Evolutionary conservation across 345 rosid genomes (phyloP).

Genomic region (Eutrema yunnanense): DNA sequence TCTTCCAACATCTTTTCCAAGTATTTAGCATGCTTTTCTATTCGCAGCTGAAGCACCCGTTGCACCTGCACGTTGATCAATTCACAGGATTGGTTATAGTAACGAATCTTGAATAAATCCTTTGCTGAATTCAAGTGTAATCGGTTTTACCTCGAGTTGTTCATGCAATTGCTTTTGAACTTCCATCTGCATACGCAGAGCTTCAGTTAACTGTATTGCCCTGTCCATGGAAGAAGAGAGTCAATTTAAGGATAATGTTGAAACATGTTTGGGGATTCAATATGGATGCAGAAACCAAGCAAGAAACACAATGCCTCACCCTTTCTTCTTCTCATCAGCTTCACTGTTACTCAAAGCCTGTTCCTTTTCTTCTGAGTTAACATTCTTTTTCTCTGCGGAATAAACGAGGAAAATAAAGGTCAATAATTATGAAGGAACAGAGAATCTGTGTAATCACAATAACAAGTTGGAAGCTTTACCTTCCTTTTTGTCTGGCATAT

Average conservation of each 20-base stretch:
- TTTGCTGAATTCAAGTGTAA: neutral
- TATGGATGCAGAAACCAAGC: neutral
- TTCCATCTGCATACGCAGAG: slow-evolving; percentile 76
- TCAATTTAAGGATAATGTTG: neutral
- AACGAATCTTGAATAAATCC: neutral
- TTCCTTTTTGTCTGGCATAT: slow-evolving; percentile 84
- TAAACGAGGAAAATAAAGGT: neutral
- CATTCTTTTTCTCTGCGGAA: slow-evolving; percentile 43
- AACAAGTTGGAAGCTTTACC: slow-evolving; percentile 39
- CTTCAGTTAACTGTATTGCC: slow-evolving; percentile 51
- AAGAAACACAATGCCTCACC: slow-evolving; percentile 33
- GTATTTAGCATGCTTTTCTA: slow-evolving; percentile 86
- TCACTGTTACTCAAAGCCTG: slow-evolving; percentile 40
- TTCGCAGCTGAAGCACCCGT: slow-evolving; percentile 66
- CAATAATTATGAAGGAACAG: neutral
- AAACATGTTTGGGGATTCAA: slow-evolving; percentile 5
- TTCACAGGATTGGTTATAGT: neutral
- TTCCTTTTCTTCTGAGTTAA: slow-evolving; percentile 59
- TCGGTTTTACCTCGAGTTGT: slow-evolving; percentile 63
- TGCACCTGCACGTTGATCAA: slow-evolving; percentile 49
- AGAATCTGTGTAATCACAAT: neutral
- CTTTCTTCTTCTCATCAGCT: slow-evolving; percentile 48
- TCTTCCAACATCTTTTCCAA: slow-evolving; percentile 81
- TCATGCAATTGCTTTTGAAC: slow-evolving; percentile 84
- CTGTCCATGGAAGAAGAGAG: slow-evolving; percentile 25